Evolutionary conservation across 2,329 filamentous ascomycete species (phyloP).

Genomic region (Amphichorda felina): DNA sequence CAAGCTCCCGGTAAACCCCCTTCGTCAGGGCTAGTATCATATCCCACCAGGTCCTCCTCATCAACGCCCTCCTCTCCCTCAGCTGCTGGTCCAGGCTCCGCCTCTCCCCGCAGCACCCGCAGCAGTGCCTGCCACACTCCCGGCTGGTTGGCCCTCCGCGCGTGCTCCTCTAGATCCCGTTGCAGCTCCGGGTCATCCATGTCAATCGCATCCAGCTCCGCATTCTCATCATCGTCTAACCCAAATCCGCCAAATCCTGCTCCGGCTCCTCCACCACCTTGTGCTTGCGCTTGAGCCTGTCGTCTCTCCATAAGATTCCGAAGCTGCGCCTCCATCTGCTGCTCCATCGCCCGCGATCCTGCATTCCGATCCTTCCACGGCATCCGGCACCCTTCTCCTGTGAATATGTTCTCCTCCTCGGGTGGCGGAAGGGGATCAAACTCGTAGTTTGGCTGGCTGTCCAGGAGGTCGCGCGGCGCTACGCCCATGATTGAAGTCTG

Average conservation of each 20-base stretch:
- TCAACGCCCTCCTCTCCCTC: slow-evolving; percentile 5
- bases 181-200: slow-evolving; percentile 19
- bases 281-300: slow-evolving; percentile 6
- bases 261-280: slow-evolving; percentile 5
- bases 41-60: slow-evolving; percentile 3
- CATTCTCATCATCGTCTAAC: slow-evolving; percentile 12
- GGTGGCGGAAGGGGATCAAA: slow-evolving; percentile 75
- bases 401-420: slow-evolving; percentile 39
- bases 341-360: slow-evolving; percentile 2
- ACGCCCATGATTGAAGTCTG: slow-evolving; percentile 58
- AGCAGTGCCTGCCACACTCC: slow-evolving; percentile 14
- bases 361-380: slow-evolving; percentile 25
- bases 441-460: slow-evolving; percentile 54
- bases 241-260: not conserved
- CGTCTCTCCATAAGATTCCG: slow-evolving; percentile 14
- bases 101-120: slow-evolving; percentile 11
- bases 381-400: slow-evolving; percentile 18
- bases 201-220: slow-evolving; percentile 11
- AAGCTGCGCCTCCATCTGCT: slow-evolving; percentile 13
- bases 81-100: not conserved
- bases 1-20: slow-evolving; percentile 18
- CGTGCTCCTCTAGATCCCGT: slow-evolving; percentile 16
- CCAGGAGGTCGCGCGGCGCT: slow-evolving; percentile 54
- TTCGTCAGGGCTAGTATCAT: not conserved
- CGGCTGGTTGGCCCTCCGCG: slow-evolving; percentile 10